phyloP scores from a whole-genome alignment of 371 early-diverging fungal species.

The Actinomortierella ambigua region DNA sequence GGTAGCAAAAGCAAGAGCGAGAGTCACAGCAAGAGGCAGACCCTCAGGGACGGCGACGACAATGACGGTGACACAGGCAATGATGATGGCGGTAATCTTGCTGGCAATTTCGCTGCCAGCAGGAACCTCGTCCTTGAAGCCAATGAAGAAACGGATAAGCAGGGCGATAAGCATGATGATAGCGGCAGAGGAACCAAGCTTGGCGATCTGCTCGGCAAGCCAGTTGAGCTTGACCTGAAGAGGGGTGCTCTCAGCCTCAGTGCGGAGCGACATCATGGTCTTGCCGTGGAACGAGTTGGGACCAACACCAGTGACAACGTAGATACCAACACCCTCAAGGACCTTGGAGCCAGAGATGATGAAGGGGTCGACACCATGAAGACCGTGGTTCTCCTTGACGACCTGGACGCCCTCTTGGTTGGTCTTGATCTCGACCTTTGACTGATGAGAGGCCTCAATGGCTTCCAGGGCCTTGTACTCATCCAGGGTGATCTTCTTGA shows the following conservation, averaged over 20 bases:
- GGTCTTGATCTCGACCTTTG: slow-evolving; percentile 7
- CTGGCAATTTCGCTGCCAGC: slow-evolving; percentile 47
- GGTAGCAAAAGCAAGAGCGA: slow-evolving; percentile 80
- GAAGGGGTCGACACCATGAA: slow-evolving; percentile 62
- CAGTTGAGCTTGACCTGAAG: slow-evolving; percentile 70
- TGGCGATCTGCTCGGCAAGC: slow-evolving; percentile 75
- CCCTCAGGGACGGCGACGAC: slow-evolving; percentile 87
- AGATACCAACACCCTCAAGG: slow-evolving; percentile 76
- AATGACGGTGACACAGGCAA: slow-evolving; percentile 72
- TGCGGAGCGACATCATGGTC: slow-evolving; percentile 74
- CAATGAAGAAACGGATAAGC: slow-evolving; percentile 65
- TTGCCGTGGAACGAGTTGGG: slow-evolving; percentile 76
- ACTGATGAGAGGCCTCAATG: slow-evolving; percentile 49
- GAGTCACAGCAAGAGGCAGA: slow-evolving; percentile 78
- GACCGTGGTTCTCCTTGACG: slow-evolving; percentile 25
- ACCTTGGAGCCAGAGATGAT: slow-evolving; percentile 78
- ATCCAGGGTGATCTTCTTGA: slow-evolving; percentile 62
- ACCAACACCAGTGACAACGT: slow-evolving; percentile 74
- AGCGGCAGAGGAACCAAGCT: slow-evolving; percentile 69
- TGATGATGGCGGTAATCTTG: slow-evolving; percentile 63
- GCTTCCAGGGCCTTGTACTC: slow-evolving; percentile 34
- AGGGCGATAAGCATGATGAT: slow-evolving; percentile 69
- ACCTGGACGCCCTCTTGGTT: slow-evolving; percentile 30
- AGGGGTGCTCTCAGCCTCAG: slow-evolving; percentile 66
- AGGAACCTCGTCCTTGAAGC: slow-evolving; percentile 26